Base-by-base conservation (phyloP, 2,329 filamentous ascomycete species). In the Amphichorda felina region DNA sequence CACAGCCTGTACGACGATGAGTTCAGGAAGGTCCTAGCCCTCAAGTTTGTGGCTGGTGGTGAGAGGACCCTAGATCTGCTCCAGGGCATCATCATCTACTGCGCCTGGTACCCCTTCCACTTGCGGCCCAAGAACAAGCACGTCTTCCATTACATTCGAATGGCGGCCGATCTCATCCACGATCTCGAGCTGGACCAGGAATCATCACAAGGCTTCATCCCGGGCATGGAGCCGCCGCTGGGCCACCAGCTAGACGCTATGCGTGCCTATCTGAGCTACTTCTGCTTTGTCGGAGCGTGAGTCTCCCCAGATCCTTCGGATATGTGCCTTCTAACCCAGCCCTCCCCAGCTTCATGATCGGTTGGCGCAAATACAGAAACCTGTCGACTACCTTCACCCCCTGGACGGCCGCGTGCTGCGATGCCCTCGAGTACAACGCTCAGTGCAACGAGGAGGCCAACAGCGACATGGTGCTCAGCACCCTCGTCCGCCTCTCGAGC, bases 41-140 rank as follows among this genome's bases (percentile, higher is more conserved):
- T 71, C 30, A 75, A 71, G 47, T 67, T 72, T 28, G 67, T 78
- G 1, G 60, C 72, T 0, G 62, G 66, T 3, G 70, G 72, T 0
- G 72, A 78, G 54, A 63, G 69, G 38, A 72, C 60, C 10, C 39
- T 77, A 16, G 71, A 78, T 43, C 43, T 77, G 13, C 48, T 78
- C 2, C 68, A 74, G 41, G 72, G 72, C 3, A 50, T 77, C 15
- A 51, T 76, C 18, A 61, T 76, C 5, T 77, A 77, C 41, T 64
- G 68, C 34, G 57, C 64, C 14, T 78, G 73, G 73, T 72, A 72
- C 34, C 70, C 69, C 0, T 70, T 69, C 26, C 68, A 73, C 39
- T 52, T 73, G 11, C 54, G 69, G 1, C 68, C 68, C 2, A 70
- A 59, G 39, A 68, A 63, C 41, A 67, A 54, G 40, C 66, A 70